phyloP scores from a whole-genome alignment of 345 rosid genomes.

The Anastatica hierochuntica region DNA sequence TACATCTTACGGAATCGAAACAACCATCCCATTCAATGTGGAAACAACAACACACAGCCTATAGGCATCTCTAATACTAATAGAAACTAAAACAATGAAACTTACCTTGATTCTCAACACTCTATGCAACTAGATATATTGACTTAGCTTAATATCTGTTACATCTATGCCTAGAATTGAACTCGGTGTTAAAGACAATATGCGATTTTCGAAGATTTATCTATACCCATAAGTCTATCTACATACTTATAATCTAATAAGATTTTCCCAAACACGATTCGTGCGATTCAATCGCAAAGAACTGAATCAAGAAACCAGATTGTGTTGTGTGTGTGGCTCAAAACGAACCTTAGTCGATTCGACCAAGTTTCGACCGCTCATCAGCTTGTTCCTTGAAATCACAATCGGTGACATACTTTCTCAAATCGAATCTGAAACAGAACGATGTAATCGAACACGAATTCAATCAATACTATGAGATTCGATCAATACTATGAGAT shows the following conservation, averaged over 20 bases:
- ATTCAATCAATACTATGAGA: not conserved
- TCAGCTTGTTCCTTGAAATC: conserved; percentile 29
- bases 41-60: too few species aligned
- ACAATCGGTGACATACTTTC: conserved; percentile 35
- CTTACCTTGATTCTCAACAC: too few species aligned
- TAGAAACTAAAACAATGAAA: too few species aligned
- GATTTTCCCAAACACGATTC: not conserved
- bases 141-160: too few species aligned
- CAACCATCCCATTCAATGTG: conserved; percentile 7
- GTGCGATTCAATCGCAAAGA: too few species aligned
- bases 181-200: too few species aligned
- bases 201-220: too few species aligned
- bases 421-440: not conserved
- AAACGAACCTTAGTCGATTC: conserved; percentile 63
- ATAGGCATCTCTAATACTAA: too few species aligned
- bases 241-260: too few species aligned
- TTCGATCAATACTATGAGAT: not conserved
- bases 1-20: not conserved
- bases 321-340: conserved; percentile 27
- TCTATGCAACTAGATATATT: too few species aligned
- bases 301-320: conserved; percentile 8
- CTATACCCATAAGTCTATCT: too few species aligned
- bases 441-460: not conserved
- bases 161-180: too few species aligned
- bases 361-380: conserved; percentile 34